These are phyloP conservation scores for Leersia perrieri DNA, from an alignment of 176 grass and related monocot species.

Conservation along the genomic window DNA sequence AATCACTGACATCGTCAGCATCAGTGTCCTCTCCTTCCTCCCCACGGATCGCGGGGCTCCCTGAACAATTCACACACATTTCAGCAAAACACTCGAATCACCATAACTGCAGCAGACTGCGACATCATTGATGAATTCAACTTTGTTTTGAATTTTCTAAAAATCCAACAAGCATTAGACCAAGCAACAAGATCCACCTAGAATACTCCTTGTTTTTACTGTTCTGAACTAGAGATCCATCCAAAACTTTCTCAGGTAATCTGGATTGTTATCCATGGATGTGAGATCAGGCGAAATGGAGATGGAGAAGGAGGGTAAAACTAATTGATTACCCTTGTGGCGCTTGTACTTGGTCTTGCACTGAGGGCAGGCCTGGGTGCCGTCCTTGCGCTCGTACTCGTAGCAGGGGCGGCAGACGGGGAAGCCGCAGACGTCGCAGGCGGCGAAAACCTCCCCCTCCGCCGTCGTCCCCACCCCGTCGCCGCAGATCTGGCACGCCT, in stretches of 20 bases:
- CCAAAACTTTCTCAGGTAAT: not conserved
- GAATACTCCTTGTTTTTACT: not conserved
- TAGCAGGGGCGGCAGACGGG: constrained; percentile 95
- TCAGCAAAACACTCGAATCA: not conserved
- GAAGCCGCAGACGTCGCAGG: constrained; percentile 89
- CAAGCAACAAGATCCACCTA: constrained; percentile 2
- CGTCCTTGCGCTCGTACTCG: constrained; percentile 96
- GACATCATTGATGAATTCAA: not conserved
- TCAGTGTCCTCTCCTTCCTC: constrained; percentile 88
- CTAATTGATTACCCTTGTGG: constrained; percentile 72
- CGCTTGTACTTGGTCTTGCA: constrained; percentile 99
- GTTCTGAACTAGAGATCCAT: constrained; percentile 26
- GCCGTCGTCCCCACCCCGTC: constrained; percentile 79
- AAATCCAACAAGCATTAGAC: not conserved
- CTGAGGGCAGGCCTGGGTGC: constrained; percentile 88
- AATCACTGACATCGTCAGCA: constrained; percentile 89
- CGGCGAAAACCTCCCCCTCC: constrained; percentile 88
- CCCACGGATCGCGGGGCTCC: constrained; percentile 72
- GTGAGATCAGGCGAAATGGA: not conserved
- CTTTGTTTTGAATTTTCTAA: not conserved
- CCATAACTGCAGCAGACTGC: not conserved
- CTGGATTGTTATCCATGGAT: not conserved
- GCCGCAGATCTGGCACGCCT: constrained; percentile 99
- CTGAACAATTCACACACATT: constrained; percentile 38
- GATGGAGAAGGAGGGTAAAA: not conserved